Evolutionary conservation across 108 stramenopile species (phyloP).

Genomic region (Pseudonitzschia multistriata): DNA sequence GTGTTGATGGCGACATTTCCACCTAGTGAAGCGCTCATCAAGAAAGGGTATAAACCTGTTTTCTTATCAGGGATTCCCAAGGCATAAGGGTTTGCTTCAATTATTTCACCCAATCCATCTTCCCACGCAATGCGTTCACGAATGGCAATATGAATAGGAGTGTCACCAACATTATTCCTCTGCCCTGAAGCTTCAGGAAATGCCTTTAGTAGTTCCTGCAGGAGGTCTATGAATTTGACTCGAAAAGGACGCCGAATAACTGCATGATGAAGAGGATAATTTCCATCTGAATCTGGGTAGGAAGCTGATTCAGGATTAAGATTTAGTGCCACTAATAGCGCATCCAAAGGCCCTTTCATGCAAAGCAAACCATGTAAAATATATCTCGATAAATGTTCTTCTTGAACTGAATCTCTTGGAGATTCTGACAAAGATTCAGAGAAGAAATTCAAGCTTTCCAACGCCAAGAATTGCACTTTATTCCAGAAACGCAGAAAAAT

Average conservation of each 20-base stretch:
- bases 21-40: slow-evolving; percentile 37
- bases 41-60: slow-evolving; percentile 43
- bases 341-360: slow-evolving; percentile 28
- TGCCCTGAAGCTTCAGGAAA: slow-evolving; percentile 35
- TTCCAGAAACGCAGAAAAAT: slow-evolving; percentile 47
- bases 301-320: slow-evolving; percentile 31
- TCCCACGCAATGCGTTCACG: slow-evolving; percentile 37
- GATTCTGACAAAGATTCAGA: slow-evolving; percentile 10
- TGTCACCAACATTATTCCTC: slow-evolving; percentile 23
- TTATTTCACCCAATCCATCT: slow-evolving; percentile 35
- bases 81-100: slow-evolving; percentile 17
- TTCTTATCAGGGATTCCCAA: slow-evolving; percentile 22
- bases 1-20: slow-evolving; percentile 37
- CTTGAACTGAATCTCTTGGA: slow-evolving; percentile 1
- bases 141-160: slow-evolving; percentile 43
- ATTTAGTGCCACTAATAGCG: slow-evolving; percentile 34
- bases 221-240: slow-evolving; percentile 33
- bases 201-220: slow-evolving; percentile 24
- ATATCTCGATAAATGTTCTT: slow-evolving; percentile 12
- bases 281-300: slow-evolving; percentile 31
- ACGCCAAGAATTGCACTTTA: slow-evolving; percentile 36
- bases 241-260: slow-evolving; percentile 36
- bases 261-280: slow-evolving; percentile 35
- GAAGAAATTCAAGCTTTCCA: slow-evolving; percentile 12
- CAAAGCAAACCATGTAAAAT: slow-evolving; percentile 30